Percentiles rank a stretch among this genome's conserved stretches.
Evolutionary conservation across 495 filamentous ascomycete genomes (phyloP).

Genomic region (Podospora bellae-mahoneyi): DNA sequence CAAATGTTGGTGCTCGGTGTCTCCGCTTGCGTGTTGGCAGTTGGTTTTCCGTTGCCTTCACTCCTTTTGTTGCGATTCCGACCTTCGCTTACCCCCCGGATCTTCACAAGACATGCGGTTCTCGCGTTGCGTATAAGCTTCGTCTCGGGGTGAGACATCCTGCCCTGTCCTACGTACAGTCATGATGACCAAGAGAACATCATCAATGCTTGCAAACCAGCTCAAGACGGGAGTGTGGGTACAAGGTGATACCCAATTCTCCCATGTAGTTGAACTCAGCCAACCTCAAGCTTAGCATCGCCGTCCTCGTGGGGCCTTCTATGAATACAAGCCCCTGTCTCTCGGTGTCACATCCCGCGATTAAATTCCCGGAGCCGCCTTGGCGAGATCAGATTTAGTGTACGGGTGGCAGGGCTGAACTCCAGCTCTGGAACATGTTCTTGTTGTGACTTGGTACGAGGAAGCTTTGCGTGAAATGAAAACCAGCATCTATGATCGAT

Average conservation of each 20-base stretch:
- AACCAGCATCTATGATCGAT: too few species aligned
- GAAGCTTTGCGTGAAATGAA: neutral
- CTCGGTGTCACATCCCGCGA: neutral
- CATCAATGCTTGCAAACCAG: neutral
- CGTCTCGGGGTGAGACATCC: neutral
- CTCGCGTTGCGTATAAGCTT: neutral
- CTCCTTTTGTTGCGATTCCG: neutral
- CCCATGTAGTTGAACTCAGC: neutral
- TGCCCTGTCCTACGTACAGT: neutral
- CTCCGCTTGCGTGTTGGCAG: neutral
- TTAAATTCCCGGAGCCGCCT: neutral
- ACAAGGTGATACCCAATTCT: neutral
- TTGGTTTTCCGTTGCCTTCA: neutral
- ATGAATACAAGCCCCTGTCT: neutral
- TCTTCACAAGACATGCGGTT: neutral
- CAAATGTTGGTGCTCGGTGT: neutral
- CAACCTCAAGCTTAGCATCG: neutral
- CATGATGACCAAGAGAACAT: neutral
- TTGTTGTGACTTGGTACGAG: neutral
- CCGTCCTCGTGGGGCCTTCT: neutral
- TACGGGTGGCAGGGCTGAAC: neutral
- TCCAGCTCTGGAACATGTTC: neutral
- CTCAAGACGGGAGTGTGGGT: neutral
- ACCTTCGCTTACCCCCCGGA: neutral
- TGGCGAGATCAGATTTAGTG: neutral